These are phyloP conservation scores for Vaccinium darrowii DNA, from an alignment of 148 eudicot genomes.

Conservation along the genomic window DNA sequence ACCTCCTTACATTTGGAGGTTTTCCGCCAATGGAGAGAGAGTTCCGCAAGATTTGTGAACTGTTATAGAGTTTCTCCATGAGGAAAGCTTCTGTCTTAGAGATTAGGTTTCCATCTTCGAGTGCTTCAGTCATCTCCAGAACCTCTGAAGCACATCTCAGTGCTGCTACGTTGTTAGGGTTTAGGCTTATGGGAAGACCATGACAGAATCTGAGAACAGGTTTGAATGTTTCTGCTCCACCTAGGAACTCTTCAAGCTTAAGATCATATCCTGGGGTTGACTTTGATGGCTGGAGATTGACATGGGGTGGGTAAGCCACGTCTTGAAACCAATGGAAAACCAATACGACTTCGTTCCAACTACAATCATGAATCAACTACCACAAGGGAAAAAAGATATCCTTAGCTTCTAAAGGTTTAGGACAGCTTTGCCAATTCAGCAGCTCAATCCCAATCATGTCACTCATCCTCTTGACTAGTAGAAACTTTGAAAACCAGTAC, in stretches of 20 bases:
- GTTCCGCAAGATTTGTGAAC: constrained; percentile 62
- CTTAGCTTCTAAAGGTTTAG: background rate
- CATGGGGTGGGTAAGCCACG: constrained; percentile 54
- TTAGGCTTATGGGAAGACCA: constrained; percentile 49
- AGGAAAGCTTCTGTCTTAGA: constrained; percentile 66
- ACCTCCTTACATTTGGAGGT: constrained; percentile 69
- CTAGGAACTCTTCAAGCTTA: constrained; percentile 63
- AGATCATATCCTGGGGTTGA: constrained; percentile 35
- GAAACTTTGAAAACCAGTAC: background rate
- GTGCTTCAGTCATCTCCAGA: constrained; percentile 73
- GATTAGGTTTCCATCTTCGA: constrained; percentile 71
- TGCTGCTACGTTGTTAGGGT: constrained; percentile 50
- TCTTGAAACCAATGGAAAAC: constrained; percentile 45
- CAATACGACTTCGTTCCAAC: background rate
- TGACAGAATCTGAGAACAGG: constrained; percentile 54
- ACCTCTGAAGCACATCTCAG: constrained; percentile 69
- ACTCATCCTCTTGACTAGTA: background rate
- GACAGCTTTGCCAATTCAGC: background rate
- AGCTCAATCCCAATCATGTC: background rate
- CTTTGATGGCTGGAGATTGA: constrained; percentile 34
- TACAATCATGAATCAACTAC: background rate
- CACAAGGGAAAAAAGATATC: background rate
- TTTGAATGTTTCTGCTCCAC: constrained; percentile 60
- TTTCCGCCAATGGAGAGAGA: constrained; percentile 75
- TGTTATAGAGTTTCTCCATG: constrained; percentile 63